Evolutionary conservation across 202 grass and related monocot genomes (phyloP).

Genomic region (Digitaria exilis): DNA sequence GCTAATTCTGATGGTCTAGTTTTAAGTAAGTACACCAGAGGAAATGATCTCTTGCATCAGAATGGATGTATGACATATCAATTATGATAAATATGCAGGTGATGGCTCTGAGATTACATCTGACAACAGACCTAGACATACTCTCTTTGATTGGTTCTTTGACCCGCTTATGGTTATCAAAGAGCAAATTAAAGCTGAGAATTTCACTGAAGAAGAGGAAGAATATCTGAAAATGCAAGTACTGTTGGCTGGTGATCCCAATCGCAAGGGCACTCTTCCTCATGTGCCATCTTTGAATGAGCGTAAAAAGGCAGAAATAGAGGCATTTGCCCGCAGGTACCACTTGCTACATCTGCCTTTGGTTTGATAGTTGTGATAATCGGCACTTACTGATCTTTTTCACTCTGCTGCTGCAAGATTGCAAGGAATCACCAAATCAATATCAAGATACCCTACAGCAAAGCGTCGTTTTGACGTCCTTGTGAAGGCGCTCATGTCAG

Average conservation of each 20-base stretch:
- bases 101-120: constrained; percentile 75
- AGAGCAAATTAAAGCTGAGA: constrained; percentile 90
- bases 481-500: constrained; percentile 62
- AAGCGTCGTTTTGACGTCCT: constrained; percentile 83
- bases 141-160: constrained; percentile 91
- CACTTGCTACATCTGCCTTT: not conserved
- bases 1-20: constrained; percentile 63
- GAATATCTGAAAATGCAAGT: constrained; percentile 78
- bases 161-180: constrained; percentile 93
- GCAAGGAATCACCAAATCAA: constrained; percentile 93
- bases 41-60: not conserved
- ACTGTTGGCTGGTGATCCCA: constrained; percentile 65
- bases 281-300: constrained; percentile 61
- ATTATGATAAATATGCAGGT: constrained; percentile 49
- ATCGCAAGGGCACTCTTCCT: constrained; percentile 57
- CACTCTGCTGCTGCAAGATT: constrained; percentile 51
- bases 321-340: constrained; percentile 92
- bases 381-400: not conserved
- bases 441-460: constrained; percentile 91
- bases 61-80: not conserved
- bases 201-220: constrained; percentile 81
- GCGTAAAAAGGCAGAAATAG: constrained; percentile 80
- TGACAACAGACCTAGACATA: constrained; percentile 78
- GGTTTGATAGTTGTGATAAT: not conserved
- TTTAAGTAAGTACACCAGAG: constrained; percentile 59